Conservation (phyloP, 495 filamentous ascomycete genomes). For the Xylaria longipes region DNA sequence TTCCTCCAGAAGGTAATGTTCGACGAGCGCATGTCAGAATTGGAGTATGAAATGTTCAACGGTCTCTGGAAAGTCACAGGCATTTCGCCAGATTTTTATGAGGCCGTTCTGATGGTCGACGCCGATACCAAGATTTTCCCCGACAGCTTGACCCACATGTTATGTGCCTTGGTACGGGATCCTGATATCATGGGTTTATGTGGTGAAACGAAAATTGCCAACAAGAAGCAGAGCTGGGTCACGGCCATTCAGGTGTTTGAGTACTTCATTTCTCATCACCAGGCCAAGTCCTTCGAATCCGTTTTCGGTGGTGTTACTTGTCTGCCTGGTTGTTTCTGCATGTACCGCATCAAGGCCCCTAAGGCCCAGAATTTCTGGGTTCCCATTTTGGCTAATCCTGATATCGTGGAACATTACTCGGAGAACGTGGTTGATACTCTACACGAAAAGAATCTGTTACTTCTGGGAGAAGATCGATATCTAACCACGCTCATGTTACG, state of each 20-base stretch:
- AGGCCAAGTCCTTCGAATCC: slow-evolving; percentile 96
- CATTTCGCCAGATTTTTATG: slow-evolving; percentile 97
- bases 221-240: slow-evolving; percentile 94
- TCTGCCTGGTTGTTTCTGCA: slow-evolving; percentile 98
- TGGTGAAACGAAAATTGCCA: slow-evolving; percentile 99
- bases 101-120: slow-evolving; percentile 97
- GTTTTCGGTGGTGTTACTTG: slow-evolving; percentile 99
- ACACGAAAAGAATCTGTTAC: slow-evolving; percentile 96
- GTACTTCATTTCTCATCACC: slow-evolving; percentile 98
- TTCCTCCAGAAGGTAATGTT: slow-evolving; percentile 99
- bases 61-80: slow-evolving; percentile 98
- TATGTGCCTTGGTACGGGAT: slow-evolving; percentile 98
- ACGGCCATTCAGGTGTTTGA: slow-evolving; percentile 99
- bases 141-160: slow-evolving; percentile 97
- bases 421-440: slow-evolving; percentile 99
- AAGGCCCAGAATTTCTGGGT: slow-evolving; percentile 99
- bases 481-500: slow-evolving; percentile 96
- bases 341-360: slow-evolving; percentile 99
- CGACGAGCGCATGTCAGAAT: slow-evolving; percentile 98
- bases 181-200: slow-evolving; percentile 99
- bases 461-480: slow-evolving; percentile 97
- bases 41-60: slow-evolving; percentile 99
- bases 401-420: slow-evolving; percentile 98
- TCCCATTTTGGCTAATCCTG: slow-evolving; percentile 96
- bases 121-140: slow-evolving; percentile 99